Percentiles rank a stretch among this genome's conserved stretches.
phyloP scores from a whole-genome alignment of 257 asterid genomes.

The Solanum lignicaule region DNA sequence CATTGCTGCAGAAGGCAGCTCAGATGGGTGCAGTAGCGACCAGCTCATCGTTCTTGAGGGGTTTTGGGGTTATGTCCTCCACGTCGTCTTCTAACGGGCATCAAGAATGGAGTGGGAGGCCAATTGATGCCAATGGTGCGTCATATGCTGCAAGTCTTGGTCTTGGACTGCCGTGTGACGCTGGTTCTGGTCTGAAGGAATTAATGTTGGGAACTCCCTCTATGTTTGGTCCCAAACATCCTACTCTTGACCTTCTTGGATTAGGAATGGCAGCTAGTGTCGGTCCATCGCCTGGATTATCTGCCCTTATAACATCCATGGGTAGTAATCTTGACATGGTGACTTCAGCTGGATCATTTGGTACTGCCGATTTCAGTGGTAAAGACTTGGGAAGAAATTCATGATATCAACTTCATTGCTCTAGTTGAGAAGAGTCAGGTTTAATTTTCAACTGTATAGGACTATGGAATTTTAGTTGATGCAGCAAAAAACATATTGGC shows the following conservation, averaged over 20 bases:
- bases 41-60: constrained; percentile 52
- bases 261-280: constrained; percentile 77
- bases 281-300: constrained; percentile 42
- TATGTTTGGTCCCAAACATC: constrained; percentile 62
- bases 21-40: constrained; percentile 65
- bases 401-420: constrained; percentile 1
- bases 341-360: constrained; percentile 31
- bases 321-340: constrained; percentile 42
- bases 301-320: constrained; percentile 64
- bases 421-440: background rate
- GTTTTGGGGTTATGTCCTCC: constrained; percentile 45
- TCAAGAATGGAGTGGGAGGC: constrained; percentile 36
- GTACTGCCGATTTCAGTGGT: constrained; percentile 33
- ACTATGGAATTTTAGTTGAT: background rate
- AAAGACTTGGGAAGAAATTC: constrained; percentile 39
- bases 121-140: constrained; percentile 28
- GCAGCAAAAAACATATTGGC: background rate
- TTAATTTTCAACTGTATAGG: background rate
- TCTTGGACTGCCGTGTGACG: constrained; percentile 52
- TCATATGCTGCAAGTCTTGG: constrained; percentile 48
- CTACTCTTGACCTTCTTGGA: constrained; percentile 85
- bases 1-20: constrained; percentile 82
- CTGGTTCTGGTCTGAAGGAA: constrained; percentile 63
- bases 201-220: constrained; percentile 81
- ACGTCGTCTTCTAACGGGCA: constrained; percentile 21